Base-by-base conservation (phyloP, 1,284 basidiomycete species). In the Wolfiporia cocos region DNA sequence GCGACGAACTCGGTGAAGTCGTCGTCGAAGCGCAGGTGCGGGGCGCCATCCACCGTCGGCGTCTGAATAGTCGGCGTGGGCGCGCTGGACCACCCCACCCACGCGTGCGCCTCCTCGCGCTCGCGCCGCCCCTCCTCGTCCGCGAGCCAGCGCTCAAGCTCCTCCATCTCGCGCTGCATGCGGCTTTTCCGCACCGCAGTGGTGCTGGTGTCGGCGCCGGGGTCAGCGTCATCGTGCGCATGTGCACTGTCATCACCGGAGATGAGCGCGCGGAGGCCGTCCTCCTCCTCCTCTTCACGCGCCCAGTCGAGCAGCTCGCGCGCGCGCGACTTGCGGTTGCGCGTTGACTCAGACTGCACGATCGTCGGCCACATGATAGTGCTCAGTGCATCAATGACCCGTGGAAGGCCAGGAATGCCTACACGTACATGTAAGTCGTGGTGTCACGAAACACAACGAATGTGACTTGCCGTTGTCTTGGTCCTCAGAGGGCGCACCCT, bases 291-390 rank as follows among this genome's bases (percentile, higher is more conserved):
- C 32, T 59, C 59, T 22, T 58, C 59, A 17, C 58, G 51, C 20
- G 63, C 62, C 61, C 58, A 64, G 45, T 62, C 59, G 37, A 67
- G 56, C 20, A 62, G 56, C 23, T 60, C 58, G 15, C 55, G 51
- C 5, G 56, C 59, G 19, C 59, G 55, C 48, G 54, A 62, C 48
- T 62, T 59, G 42, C 61, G 57, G 12, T 56, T 50, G 28, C 49
- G 47, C 6, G 55, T 53, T 14, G 57, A 48, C 42, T 57, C 60
- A 10, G 59, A 55, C 36, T 62, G 71, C 12, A 74, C 60, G 74
- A 90, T 79, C 0, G 81, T 81, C 3, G 86, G 82, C 86, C 86
- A 90, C 81, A 90, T 87, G 51, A 90, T 79, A 1, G 86, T 87
- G 57, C 85, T 83, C 30, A 90, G 63, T 6, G 86, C 83, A 55